phyloP scores from a whole-genome alignment of 1,284 basidiomycete genomes.

The Cutaneotrichosporon mucoides region DNA sequence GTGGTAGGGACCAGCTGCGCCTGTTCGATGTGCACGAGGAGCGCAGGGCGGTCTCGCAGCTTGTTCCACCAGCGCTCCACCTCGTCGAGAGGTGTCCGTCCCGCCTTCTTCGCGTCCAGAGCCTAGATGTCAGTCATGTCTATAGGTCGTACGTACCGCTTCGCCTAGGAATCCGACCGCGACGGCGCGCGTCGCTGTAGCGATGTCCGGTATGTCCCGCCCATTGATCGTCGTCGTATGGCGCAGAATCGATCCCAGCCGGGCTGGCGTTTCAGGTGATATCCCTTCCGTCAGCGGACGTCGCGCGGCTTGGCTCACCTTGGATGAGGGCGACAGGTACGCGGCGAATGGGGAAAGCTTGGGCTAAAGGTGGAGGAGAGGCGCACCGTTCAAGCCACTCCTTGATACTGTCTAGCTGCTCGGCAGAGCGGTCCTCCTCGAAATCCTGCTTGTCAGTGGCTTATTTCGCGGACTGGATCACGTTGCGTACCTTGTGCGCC shows the following conservation, averaged over 20 bases:
- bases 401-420: conserved; percentile 35
- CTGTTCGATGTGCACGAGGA: conserved; percentile 36
- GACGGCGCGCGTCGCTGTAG: conserved; percentile 23
- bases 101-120: conserved; percentile 25
- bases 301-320: conserved; percentile 20
- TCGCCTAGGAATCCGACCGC: conserved; percentile 34
- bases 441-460: conserved; percentile 18
- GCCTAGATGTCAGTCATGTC: conserved; percentile 18
- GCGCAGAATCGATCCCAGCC: conserved; percentile 3
- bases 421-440: conserved; percentile 21
- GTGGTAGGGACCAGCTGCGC: conserved; percentile 30
- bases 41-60: conserved; percentile 17
- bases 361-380: conserved; percentile 18
- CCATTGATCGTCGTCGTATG: conserved; percentile 19
- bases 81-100: conserved; percentile 36
- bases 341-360: conserved; percentile 20
- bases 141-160: conserved; percentile 17
- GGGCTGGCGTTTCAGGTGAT: conserved; percentile 15
- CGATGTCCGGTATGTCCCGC: conserved; percentile 30
- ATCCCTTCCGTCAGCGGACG: conserved; percentile 15
- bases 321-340: conserved; percentile 37
- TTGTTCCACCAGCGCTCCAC: conserved; percentile 32
- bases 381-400: conserved; percentile 34
- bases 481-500: conserved; percentile 21
- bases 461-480: not conserved